These are phyloP conservation scores for Phycomyces nitens DNA, from an alignment of 192 early-diverging fungal species.

Conservation along the genomic window DNA sequence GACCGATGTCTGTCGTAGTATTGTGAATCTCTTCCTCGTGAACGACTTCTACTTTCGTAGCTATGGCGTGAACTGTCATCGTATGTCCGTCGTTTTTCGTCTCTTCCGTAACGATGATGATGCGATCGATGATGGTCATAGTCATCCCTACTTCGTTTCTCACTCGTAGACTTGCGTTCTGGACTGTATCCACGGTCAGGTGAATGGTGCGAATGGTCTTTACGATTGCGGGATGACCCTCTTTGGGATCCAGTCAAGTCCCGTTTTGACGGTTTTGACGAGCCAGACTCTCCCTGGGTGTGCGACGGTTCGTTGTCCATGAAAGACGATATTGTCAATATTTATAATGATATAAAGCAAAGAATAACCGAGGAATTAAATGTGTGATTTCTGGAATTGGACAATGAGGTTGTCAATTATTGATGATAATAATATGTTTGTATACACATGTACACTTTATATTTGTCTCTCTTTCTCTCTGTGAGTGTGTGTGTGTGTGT, in stretches of 20 bases:
- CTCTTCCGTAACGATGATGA: constrained; percentile 14
- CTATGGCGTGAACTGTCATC: constrained; percentile 12
- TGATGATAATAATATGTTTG: no score
- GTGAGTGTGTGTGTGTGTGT: no score
- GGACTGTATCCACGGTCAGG: constrained; percentile 7
- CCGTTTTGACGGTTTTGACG: neutral
- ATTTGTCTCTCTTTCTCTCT: no score
- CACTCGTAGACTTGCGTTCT: neutral
- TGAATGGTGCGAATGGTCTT: constrained; percentile 5
- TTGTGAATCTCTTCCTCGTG: constrained; percentile 5
- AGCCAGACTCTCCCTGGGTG: neutral
- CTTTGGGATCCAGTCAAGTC: neutral
- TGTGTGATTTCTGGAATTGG: no score
- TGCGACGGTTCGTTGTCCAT: neutral
- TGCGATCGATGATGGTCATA: constrained; percentile 9
- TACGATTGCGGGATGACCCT: neutral
- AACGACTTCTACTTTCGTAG: constrained; percentile 4
- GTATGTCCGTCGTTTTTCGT: constrained; percentile 11
- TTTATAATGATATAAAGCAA: neutral
- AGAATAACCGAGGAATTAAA: neutral
- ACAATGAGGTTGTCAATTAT: no score
- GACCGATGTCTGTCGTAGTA: neutral
- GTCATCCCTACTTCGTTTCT: constrained; percentile 21
- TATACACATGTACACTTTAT: no score
- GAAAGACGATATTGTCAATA: neutral